Base-by-base conservation (phyloP, 2,329 filamentous ascomycete genomes). In the Tothia fuscella region DNA sequence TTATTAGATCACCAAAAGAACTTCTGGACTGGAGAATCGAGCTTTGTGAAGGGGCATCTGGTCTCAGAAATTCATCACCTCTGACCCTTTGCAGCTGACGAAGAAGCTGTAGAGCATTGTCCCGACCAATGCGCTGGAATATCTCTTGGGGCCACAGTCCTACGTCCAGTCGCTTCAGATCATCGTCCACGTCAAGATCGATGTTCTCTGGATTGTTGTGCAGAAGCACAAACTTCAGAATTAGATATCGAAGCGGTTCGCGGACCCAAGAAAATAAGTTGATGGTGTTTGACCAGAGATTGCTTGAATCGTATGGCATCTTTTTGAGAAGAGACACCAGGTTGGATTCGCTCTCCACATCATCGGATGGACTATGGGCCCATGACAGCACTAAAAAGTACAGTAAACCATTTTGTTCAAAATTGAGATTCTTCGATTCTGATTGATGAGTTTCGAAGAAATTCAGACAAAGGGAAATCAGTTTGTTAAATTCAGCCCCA, bases 51-150 rank as follows among this genome's bases (percentile, higher is more conserved):
- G n/a, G n/a, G n/a, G n/a, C n/a, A n/a, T n/a, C n/a, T n/a, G n/a
- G n/a, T n/a, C n/a, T n/a, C 9, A 29, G 26, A 29, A 29, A 9
- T 9, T 29, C 26, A 29, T 29, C 26, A 29, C 26, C 26, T 29
- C 19, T 55, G 47, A 14, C 48, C 49, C 25, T 30, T 1, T 51
- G 50, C 22, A 56, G 26, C 6, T 53, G 52, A 12, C 16, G 41
- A 19, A 56, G 50, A 3, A 57, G 38, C 2, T 13, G 29, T 6
- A 57, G 33, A 25, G 53, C 49, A 6, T 53, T 33, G 12, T 45
- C 16, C 9, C 47, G 22, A 10, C 43, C 38, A 6, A 57, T 28
- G 0, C 28, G 37, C 2, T 39, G 26, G 4, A 56, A 40, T 2
- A 54, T 16, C 14, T 16, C 19, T 5, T 10, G 17, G 12, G 40